These are phyloP conservation scores for Phytopythium helicoides DNA, from an alignment of 352 stramenopile species.

Conservation along the genomic window DNA sequence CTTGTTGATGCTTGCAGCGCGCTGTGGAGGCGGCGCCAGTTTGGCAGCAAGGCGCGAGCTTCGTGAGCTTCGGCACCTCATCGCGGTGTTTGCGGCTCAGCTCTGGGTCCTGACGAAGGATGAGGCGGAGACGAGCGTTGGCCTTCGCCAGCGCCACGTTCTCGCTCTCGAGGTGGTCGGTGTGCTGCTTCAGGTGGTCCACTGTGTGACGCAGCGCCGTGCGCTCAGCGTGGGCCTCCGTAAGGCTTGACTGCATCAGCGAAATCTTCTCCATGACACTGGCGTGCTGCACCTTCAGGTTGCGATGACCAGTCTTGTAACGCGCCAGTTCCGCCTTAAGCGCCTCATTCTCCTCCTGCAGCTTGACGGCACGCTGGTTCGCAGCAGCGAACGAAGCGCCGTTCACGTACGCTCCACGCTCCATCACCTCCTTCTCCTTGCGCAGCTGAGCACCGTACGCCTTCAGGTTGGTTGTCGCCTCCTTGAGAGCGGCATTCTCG, in stretches of 20 bases:
- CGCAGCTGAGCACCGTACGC: conserved; percentile 75
- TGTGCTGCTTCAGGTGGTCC: conserved; percentile 70
- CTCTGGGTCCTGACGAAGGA: conserved; percentile 81
- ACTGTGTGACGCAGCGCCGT: conserved; percentile 72
- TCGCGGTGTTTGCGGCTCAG: conserved; percentile 83
- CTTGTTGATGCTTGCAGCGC: conserved; percentile 39
- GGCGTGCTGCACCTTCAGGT: conserved; percentile 80
- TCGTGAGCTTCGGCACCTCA: conserved; percentile 80
- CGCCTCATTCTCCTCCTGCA: conserved; percentile 82
- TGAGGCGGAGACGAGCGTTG: conserved; percentile 79
- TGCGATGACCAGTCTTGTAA: conserved; percentile 82
- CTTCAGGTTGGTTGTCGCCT: conserved; percentile 84
- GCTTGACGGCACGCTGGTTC: conserved; percentile 83
- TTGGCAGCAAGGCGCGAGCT: conserved; percentile 74
- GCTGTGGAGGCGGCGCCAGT: conserved; percentile 46
- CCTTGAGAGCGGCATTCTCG: conserved; percentile 82
- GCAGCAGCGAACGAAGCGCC: conserved; percentile 81
- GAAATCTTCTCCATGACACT: conserved; percentile 81
- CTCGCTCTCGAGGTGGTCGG: conserved; percentile 73
- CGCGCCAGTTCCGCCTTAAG: conserved; percentile 72
- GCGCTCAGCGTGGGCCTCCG: conserved; percentile 68
- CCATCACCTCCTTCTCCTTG: conserved; percentile 90
- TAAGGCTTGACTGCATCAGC: conserved; percentile 72
- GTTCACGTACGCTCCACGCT: conserved; percentile 85
- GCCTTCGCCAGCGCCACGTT: conserved; percentile 84